Base-by-base conservation (phyloP, 306 rosid species). In the Gastrolobium villosum region DNA sequence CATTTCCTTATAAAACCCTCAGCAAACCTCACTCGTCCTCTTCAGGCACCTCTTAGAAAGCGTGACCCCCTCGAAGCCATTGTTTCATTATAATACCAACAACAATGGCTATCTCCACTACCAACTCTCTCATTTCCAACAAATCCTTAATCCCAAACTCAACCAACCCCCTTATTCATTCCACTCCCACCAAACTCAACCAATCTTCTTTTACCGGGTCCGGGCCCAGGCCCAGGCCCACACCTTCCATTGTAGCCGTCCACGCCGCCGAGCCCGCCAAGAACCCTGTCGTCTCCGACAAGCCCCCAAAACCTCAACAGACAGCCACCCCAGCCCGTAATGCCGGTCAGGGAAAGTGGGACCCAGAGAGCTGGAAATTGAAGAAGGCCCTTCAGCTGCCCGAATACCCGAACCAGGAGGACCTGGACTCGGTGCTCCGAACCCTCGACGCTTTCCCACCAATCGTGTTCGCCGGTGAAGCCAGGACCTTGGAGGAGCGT, bases 381-480 rank as follows among this genome's bases (percentile, higher is more conserved):
- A 95, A 88, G 87, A 91, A 87, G 86, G 99, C 99, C 15, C 83
- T 91, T 2, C 99, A 95, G 77, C 79, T 86, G 15, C 99, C 99
- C 0, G 99, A 95, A 26, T 95, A 95, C 82, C 99, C 99, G 13
- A 84, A 69, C 46, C 81, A 78, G 76, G 94, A 83, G 50, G 99
- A 87, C 10, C 86, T 95, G 1, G 87, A 93, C 0, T 66, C 94
- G 45, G 99, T 95, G 31, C 94, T 95, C 5, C 48, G 31, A 26
- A 95, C 99, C 4, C 80, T 95, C 32, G 99, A 95, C 0, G 86
- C 88, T 9, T 95, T 95, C 83, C 99, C 99, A 5, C 99, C 99
- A 8, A 91, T 95, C 39, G 99, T 95, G 15, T 95, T 95, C 72
- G 97, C 99, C 4, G 99, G 99, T 0, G 99, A 95, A 82, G 99